Conservation (phyloP, 2,329 filamentous ascomycete species). For the Xylaria sp. region DNA sequence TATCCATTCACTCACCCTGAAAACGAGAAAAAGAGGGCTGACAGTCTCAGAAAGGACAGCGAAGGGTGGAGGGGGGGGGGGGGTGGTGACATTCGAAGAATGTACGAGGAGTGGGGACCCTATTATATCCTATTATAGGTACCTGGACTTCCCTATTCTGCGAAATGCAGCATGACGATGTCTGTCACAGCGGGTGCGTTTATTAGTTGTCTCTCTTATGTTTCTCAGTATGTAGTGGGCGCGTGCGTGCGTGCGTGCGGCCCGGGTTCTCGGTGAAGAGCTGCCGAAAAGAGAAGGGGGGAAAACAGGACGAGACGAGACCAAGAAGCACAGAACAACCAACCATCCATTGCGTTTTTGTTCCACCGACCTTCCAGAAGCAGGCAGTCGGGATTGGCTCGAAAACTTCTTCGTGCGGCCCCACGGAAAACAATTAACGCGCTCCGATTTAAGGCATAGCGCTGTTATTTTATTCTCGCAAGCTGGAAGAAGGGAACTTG, state of each 20-base stretch:
- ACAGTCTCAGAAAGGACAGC: neutral
- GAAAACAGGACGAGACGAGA: no score
- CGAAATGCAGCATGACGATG: constrained; percentile 11
- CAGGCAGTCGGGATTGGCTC: constrained; percentile 14
- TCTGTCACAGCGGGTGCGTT: no score
- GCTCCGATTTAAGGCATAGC: no score
- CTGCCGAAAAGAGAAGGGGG: constrained; percentile 9
- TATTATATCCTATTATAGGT: neutral
- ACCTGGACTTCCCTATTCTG: constrained; percentile 5
- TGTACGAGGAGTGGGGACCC: no score
- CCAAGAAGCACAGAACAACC: no score
- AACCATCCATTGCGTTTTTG: constrained; percentile 13
- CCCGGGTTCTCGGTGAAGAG: constrained; percentile 22
- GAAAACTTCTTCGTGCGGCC: constrained; percentile 7
- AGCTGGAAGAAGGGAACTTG: neutral
- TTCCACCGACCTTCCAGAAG: constrained; percentile 23
- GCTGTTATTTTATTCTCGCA: no score
- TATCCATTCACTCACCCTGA: neutral
- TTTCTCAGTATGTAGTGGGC: no score
- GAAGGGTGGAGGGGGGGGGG: neutral
- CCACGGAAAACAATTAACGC: constrained; percentile 9
- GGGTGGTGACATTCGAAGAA: neutral
- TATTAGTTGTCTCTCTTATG: no score
- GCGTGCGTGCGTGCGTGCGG: constrained; percentile 5
- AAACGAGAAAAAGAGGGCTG: neutral